Evolutionary conservation across 768 basidiomycete genomes (phyloP).

Genomic region (Boletus sp.): DNA sequence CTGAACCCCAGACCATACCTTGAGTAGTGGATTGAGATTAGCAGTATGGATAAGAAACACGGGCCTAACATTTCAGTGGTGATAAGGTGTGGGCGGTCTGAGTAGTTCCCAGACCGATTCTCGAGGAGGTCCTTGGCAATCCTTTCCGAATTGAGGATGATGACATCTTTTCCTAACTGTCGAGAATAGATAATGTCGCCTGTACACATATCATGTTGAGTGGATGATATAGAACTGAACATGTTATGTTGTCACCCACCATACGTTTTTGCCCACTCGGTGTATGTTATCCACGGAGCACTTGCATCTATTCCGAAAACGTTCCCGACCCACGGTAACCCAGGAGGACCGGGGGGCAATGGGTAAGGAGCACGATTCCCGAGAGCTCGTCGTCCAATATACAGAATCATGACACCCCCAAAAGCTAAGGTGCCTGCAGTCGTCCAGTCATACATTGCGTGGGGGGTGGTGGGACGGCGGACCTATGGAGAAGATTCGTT

Average conservation of each 20-base stretch:
- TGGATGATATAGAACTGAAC: too few relatives aligned
- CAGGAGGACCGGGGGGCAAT: background rate
- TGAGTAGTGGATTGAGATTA: background rate
- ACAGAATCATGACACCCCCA: background rate
- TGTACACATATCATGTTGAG: background rate
- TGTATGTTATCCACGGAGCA: background rate
- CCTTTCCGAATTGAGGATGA: slow-evolving; percentile 5
- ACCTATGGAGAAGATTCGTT: background rate
- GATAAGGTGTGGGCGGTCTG: slow-evolving; percentile 3
- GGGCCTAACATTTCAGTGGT: background rate
- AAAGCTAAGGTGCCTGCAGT: background rate
- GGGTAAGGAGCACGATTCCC: background rate
- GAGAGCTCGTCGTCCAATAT: background rate
- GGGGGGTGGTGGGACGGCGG: too few relatives aligned
- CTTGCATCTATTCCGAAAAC: background rate
- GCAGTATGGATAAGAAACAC: background rate
- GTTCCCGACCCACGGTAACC: slow-evolving; percentile 1
- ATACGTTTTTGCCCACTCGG: slow-evolving; percentile 1
- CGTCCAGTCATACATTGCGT: background rate
- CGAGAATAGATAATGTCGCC: slow-evolving; percentile 6
- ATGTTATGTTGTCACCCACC: background rate
- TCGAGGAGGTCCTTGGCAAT: background rate
- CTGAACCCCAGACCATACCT: slow-evolving; percentile 1
- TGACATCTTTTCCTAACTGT: slow-evolving; percentile 1
- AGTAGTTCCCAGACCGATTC: background rate